A percentile compares a stretch with the other conserved stretches of the same genome.
Evolutionary conservation across 192 early-diverging fungal species (phyloP).

Genomic region (Neocallimastix lanati): DNA sequence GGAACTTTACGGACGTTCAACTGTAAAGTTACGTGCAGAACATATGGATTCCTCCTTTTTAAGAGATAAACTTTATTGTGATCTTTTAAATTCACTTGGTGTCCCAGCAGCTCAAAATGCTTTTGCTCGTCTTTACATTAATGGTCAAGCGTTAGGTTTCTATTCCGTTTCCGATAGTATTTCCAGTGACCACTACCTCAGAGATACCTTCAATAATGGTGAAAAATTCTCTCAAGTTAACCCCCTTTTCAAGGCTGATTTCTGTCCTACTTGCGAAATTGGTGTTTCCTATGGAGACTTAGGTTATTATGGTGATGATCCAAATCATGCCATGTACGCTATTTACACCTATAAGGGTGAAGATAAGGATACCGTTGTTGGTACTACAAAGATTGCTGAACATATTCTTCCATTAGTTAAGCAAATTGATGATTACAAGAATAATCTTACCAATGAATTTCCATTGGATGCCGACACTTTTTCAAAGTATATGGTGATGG

Average conservation of each 20-base stretch:
- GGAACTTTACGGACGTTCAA: neutral
- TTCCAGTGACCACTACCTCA: neutral
- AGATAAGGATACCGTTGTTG: neutral
- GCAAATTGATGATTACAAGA: neutral
- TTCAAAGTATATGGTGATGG: neutral
- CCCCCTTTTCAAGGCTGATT: neutral
- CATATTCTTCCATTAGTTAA: neutral
- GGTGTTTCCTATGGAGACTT: neutral
- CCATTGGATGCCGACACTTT: neutral
- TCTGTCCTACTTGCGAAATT: neutral
- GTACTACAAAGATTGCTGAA: neutral
- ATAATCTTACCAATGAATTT: neutral
- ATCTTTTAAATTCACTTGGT: neutral
- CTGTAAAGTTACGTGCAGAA: neutral
- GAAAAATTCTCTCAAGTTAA: neutral
- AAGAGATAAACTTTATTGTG: neutral
- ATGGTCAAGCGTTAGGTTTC: neutral
- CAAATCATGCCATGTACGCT: neutral
- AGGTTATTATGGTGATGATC: neutral
- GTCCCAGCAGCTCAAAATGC: neutral
- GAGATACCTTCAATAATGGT: neutral
- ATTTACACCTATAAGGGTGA: neutral
- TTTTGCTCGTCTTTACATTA: neutral
- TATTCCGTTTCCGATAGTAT: neutral
- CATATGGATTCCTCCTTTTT: neutral